Percentiles rank a stretch among this genome's conserved stretches.
Conservation (phyloP, 2,329 filamentous ascomycete species). For the Diplodia mutila region DNA sequence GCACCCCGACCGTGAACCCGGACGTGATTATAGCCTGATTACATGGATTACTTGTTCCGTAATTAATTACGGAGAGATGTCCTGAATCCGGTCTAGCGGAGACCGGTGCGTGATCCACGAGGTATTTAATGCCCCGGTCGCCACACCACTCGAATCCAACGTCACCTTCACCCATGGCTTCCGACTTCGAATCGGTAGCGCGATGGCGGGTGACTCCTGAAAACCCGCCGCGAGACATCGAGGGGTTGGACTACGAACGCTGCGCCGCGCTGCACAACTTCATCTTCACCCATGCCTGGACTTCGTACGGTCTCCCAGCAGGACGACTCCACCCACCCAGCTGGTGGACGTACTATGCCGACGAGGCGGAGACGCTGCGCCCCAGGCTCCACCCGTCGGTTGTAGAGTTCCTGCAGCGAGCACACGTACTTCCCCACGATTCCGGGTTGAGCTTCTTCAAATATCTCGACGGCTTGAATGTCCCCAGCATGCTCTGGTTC, state of each 20-base stretch:
- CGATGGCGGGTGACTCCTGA: background rate
- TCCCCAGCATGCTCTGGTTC: background rate
- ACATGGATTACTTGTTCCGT: too few species aligned
- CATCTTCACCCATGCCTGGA: background rate
- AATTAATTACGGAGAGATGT: too few species aligned
- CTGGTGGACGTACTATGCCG: background rate
- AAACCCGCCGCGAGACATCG: background rate
- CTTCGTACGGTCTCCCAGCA: background rate
- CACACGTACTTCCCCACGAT: background rate
- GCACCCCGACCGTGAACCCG: rapidly evolving
- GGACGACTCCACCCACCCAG: background rate
- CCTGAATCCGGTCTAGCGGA: too few species aligned
- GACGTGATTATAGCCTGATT: too few species aligned
- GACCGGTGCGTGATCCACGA: too few species aligned
- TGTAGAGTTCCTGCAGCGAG: background rate
- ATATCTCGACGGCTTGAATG: background rate
- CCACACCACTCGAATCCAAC: background rate
- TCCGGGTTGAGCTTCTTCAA: background rate
- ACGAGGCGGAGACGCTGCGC: background rate
- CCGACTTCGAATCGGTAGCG: background rate
- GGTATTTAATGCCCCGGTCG: background rate
- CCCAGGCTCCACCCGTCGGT: background rate
- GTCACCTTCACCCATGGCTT: too few species aligned
- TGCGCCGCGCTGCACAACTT: background rate
- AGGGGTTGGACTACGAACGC: background rate